A percentile compares a stretch with the other conserved stretches of the same genome.
These are phyloP conservation scores for Naganishia friedmannii DNA, from an alignment of 768 basidiomycete species.

Conservation along the genomic window DNA sequence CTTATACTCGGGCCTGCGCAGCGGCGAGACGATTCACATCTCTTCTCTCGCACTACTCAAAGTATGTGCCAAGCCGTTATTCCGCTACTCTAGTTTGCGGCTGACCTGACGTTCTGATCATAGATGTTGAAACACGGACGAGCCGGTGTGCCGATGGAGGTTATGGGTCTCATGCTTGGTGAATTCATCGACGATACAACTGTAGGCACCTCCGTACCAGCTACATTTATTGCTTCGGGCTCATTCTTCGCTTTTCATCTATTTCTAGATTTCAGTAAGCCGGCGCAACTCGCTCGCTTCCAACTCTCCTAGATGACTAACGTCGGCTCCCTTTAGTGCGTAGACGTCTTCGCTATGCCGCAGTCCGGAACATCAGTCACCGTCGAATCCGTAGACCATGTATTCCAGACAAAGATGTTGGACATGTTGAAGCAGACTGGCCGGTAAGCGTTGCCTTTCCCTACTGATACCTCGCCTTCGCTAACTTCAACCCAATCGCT, in stretches of 20 bases:
- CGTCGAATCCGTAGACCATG: constrained; percentile 96
- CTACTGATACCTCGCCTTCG: not conserved
- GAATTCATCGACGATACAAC: constrained; percentile 93
- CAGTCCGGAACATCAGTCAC: constrained; percentile 96
- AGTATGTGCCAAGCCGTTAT: constrained; percentile 56
- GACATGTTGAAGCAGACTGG: constrained; percentile 99
- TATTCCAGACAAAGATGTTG: constrained; percentile 96
- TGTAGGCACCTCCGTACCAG: constrained; percentile 38
- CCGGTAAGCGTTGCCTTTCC: constrained; percentile 48
- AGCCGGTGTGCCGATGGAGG: constrained; percentile 96
- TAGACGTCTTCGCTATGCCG: constrained; percentile 99
- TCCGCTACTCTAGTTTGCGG: not conserved
- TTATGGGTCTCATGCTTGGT: constrained; percentile 90
- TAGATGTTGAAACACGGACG: constrained; percentile 99
- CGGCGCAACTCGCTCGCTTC: not conserved
- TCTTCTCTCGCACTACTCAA: constrained; percentile 95
- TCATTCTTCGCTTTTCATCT: not conserved
- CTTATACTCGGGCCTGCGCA: constrained; percentile 31
- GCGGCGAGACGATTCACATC: constrained; percentile 72
- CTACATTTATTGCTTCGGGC: constrained; percentile 19
- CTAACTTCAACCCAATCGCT: not conserved
- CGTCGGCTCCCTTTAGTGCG: constrained; percentile 57
- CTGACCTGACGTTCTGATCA: constrained; percentile 21
- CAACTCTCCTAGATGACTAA: not conserved
- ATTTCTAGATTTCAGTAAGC: not conserved